A percentile compares a stretch with the other conserved stretches of the same genome.
phyloP scores from a whole-genome alignment of 768 basidiomycete genomes.

The Panaeolus cyanescens region DNA sequence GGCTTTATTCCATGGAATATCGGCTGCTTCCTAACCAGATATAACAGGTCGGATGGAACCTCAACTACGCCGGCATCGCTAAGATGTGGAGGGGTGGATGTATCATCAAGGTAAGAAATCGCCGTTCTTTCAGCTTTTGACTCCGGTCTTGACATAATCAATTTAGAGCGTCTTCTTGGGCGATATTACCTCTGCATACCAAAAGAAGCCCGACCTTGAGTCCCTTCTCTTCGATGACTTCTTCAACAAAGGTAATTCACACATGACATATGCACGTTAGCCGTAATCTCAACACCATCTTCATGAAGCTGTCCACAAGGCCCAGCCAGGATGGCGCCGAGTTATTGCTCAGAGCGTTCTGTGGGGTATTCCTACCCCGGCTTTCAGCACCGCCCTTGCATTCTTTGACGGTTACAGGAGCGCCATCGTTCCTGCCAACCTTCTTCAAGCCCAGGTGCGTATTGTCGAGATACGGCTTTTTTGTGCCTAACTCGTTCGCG shows the following conservation, averaged over 20 bases:
- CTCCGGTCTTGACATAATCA: neutral
- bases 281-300: conserved; percentile 1
- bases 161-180: conserved; percentile 87
- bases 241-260: conserved; percentile 81
- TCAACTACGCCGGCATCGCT: conserved; percentile 98
- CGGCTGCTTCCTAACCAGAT: neutral
- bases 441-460: conserved; percentile 88
- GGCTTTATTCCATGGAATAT: conserved; percentile 8
- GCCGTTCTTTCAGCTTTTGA: neutral
- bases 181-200: conserved; percentile 90
- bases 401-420: conserved; percentile 99
- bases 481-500: neutral
- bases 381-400: conserved; percentile 96
- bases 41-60: conserved; percentile 73
- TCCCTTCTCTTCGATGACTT: conserved; percentile 95
- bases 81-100: conserved; percentile 99
- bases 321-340: conserved; percentile 98
- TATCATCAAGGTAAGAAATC: conserved; percentile 82
- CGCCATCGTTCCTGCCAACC: conserved; percentile 90
- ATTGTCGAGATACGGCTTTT: neutral
- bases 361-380: conserved; percentile 97
- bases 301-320: conserved; percentile 77
- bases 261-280: neutral
- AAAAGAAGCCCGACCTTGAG: conserved; percentile 82
- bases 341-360: conserved; percentile 94